Percentiles rank a stretch among this genome's conserved stretches.
Evolutionary conservation across 495 filamentous ascomycete species (phyloP).

Genomic region (Evernia prunastri): DNA sequence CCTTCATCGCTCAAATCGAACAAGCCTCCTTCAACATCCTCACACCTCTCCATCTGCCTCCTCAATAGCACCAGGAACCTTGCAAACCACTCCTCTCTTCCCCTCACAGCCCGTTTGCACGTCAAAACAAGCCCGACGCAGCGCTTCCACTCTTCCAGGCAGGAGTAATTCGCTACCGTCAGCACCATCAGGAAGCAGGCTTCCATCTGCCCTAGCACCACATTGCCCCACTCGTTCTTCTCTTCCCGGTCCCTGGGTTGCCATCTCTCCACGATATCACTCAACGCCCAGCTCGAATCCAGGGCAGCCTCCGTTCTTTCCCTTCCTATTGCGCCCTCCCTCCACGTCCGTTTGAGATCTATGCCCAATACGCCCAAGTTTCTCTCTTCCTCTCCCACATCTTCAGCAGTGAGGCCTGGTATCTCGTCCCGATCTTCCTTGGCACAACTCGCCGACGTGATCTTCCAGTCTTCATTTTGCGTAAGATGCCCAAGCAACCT

Average conservation of each 20-base stretch:
- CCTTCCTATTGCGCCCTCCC: conserved; percentile 59
- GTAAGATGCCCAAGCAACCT: conserved; percentile 37
- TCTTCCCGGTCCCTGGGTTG: conserved; percentile 22
- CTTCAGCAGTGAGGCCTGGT: conserved; percentile 38
- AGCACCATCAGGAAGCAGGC: conserved; percentile 76
- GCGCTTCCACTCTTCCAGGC: conserved; percentile 83
- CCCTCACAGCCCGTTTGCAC: conserved; percentile 51
- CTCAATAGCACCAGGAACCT: conserved; percentile 56
- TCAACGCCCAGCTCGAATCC: conserved; percentile 66
- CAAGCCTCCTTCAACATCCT: conserved; percentile 57
- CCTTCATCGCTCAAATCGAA: conserved; percentile 52
- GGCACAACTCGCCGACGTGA: conserved; percentile 44
- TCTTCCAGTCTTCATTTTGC: conserved; percentile 37
- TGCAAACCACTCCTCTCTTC: conserved; percentile 51
- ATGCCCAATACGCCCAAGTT: conserved; percentile 43
- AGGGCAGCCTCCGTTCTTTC: conserved; percentile 65
- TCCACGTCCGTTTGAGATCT: conserved; percentile 58
- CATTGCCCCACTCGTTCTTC: conserved; percentile 28
- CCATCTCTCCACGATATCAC: conserved; percentile 41
- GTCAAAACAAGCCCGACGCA: conserved; percentile 66
- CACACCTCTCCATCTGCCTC: conserved; percentile 64
- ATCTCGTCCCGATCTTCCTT: conserved; percentile 44
- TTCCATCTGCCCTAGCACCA: conserved; percentile 81
- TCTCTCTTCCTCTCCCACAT: conserved; percentile 32
- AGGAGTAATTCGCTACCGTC: conserved; percentile 77